phyloP scores from a whole-genome alignment of 169 alveolate species.

The Plasmodium fragile region DNA sequence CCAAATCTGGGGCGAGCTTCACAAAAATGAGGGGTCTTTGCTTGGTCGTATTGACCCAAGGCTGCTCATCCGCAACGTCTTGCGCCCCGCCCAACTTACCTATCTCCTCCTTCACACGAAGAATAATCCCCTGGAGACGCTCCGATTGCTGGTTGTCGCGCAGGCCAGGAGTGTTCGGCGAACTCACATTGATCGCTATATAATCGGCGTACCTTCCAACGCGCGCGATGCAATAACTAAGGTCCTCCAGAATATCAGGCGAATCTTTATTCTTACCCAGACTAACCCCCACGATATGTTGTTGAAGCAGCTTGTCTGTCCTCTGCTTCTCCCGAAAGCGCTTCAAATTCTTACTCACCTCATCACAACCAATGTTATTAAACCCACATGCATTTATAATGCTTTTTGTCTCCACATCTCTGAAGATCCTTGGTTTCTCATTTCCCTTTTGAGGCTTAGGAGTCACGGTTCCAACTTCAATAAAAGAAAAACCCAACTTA shows the following conservation, averaged over 20 bases:
- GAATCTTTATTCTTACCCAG: conserved; percentile 87
- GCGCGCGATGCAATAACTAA: conserved; percentile 76
- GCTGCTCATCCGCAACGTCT: conserved; percentile 13
- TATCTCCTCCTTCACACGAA: conserved; percentile 77
- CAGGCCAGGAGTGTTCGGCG: conserved; percentile 91
- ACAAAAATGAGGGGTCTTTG: conserved; percentile 62
- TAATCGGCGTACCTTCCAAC: conserved; percentile 89
- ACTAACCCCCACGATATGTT: conserved; percentile 88
- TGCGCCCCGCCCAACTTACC: conserved; percentile 7
- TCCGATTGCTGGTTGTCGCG: conserved; percentile 84
- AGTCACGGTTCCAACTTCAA: conserved; percentile 90
- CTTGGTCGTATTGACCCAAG: conserved; percentile 77
- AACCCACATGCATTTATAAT: conserved; percentile 89
- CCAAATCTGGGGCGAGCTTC: conserved; percentile 87
- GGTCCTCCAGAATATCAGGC: conserved; percentile 83
- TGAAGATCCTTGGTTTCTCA: conserved; percentile 87
- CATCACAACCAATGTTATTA: conserved; percentile 88
- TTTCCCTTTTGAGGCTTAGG: conserved; percentile 91
- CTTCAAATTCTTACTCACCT: conserved; percentile 81
- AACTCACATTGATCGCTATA: conserved; percentile 87
- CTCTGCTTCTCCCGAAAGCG: conserved; percentile 78
- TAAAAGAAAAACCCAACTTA: conserved; percentile 90
- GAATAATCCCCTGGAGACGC: conserved; percentile 79
- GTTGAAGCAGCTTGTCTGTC: conserved; percentile 82
- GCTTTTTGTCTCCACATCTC: conserved; percentile 84